These are phyloP conservation scores for Tetracladium setigerum DNA, from an alignment of 495 filamentous ascomycete species.

Conservation along the genomic window DNA sequence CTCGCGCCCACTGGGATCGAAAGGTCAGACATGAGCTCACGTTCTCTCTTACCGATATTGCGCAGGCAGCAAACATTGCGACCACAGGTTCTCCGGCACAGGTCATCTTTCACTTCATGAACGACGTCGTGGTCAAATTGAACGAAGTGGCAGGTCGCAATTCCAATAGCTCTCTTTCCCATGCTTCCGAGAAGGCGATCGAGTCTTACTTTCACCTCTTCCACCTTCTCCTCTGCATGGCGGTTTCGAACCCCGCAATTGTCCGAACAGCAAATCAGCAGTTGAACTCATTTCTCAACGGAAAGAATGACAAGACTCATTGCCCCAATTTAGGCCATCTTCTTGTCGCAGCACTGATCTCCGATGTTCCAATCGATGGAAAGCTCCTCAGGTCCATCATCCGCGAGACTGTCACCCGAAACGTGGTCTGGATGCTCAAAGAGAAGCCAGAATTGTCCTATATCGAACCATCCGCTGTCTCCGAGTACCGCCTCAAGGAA, in stretches of 20 bases:
- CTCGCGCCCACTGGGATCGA: slow-evolving; percentile 36
- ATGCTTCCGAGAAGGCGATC: slow-evolving; percentile 44
- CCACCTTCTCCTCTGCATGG: slow-evolving; percentile 40
- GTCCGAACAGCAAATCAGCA: slow-evolving; percentile 25
- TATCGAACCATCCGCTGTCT: slow-evolving; percentile 32
- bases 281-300: slow-evolving; percentile 28
- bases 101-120: slow-evolving; percentile 45
- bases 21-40: slow-evolving; percentile 22
- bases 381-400: slow-evolving; percentile 34
- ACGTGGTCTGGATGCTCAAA: slow-evolving; percentile 46
- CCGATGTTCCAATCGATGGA: slow-evolving; percentile 32
- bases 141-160: slow-evolving; percentile 22
- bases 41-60: slow-evolving; percentile 15
- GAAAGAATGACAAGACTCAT: slow-evolving; percentile 29
- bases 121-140: slow-evolving; percentile 41
- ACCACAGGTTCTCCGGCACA: slow-evolving; percentile 12
- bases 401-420: slow-evolving; percentile 39
- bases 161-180: slow-evolving; percentile 32
- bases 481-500: slow-evolving; percentile 37
- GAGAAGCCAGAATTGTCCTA: slow-evolving; percentile 36
- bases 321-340: slow-evolving; percentile 44
- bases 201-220: slow-evolving; percentile 47
- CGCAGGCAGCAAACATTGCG: slow-evolving; percentile 7
- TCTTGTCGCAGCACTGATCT: slow-evolving; percentile 37
- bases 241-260: slow-evolving; percentile 12